Conservation (phyloP, 176 grass and related monocot species). For the Carex cristatella region DNA sequence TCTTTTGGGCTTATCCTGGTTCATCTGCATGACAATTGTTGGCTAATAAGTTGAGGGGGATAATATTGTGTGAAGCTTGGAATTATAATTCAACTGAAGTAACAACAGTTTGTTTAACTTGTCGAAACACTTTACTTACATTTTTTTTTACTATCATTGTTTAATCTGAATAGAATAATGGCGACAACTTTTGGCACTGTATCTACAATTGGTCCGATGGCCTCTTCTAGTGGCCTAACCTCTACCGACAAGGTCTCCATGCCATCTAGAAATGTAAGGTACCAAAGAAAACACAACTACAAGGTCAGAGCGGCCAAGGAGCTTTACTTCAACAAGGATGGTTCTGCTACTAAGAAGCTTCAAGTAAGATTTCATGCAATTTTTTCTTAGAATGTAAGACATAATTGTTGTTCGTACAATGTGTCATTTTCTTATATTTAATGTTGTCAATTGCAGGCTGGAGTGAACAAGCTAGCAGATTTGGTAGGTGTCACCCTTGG, state of each 20-base stretch:
- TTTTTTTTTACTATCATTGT: neutral
- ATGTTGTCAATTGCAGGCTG: slow-evolving; percentile 34
- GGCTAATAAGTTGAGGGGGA: neutral
- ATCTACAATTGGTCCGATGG: slow-evolving; percentile 65
- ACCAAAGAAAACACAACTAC: slow-evolving; percentile 43
- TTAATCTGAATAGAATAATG: slow-evolving; percentile 36
- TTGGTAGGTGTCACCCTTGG: slow-evolving; percentile 86
- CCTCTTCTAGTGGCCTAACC: slow-evolving; percentile 42
- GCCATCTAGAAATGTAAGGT: slow-evolving; percentile 34
- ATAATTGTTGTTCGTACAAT: neutral
- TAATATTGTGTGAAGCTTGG: neutral
- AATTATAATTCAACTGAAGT: neutral
- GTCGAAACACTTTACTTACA: neutral
- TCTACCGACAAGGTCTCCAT: slow-evolving; percentile 38
- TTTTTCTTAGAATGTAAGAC: neutral
- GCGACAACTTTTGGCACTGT: slow-evolving; percentile 64
- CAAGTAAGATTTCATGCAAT: slow-evolving; percentile 36
- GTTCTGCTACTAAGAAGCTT: slow-evolving; percentile 85
- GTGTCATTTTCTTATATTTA: slow-evolving; percentile 3
- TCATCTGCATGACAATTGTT: neutral
- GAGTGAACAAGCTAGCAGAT: slow-evolving; percentile 88
- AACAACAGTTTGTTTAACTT: neutral
- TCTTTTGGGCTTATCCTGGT: neutral
- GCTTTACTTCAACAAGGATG: slow-evolving; percentile 96
- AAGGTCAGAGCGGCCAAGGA: slow-evolving; percentile 78